phyloP scores from a whole-genome alignment of 352 stramenopile species.

The Globisporangium nagaii region DNA sequence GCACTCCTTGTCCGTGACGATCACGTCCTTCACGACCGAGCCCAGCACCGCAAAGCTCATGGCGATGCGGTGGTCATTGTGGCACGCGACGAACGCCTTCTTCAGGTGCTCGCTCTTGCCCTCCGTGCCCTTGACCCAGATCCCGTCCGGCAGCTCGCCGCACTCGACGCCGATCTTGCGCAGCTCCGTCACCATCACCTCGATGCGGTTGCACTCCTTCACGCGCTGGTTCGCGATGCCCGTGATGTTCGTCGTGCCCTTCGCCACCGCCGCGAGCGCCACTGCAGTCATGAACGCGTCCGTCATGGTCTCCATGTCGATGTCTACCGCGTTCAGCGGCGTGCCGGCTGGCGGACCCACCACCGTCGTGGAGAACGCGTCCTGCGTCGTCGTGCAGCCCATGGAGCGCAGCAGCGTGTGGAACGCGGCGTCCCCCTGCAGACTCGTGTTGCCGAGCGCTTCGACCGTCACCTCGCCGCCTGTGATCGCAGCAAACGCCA shows the following conservation, averaged over 20 bases:
- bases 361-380: constrained; percentile 63
- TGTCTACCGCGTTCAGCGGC: constrained; percentile 82
- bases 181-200: constrained; percentile 95
- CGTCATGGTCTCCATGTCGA: constrained; percentile 97
- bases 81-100: constrained; percentile 72
- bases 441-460: constrained; percentile 90
- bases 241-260: constrained; percentile 95
- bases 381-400: constrained; percentile 67
- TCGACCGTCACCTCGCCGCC: constrained; percentile 92
- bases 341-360: constrained; percentile 68
- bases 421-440: constrained; percentile 96
- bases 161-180: constrained; percentile 91
- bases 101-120: constrained; percentile 46
- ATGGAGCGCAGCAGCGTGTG: constrained; percentile 78
- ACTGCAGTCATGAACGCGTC: constrained; percentile 98
- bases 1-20: constrained; percentile 97
- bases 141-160: constrained; percentile 66
- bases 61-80: constrained; percentile 98
- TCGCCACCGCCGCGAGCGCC: constrained; percentile 91
- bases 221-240: constrained; percentile 98
- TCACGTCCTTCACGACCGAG: constrained; percentile 86
- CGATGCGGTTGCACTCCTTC: constrained; percentile 98
- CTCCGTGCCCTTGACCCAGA: constrained; percentile 67
- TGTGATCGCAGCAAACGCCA: constrained; percentile 95
- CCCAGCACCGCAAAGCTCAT: constrained; percentile 97